A percentile compares a stretch with the other conserved stretches of the same genome.
These are phyloP conservation scores for Linum tenue DNA, from an alignment of 345 rosid genomes.

Conservation along the genomic window DNA sequence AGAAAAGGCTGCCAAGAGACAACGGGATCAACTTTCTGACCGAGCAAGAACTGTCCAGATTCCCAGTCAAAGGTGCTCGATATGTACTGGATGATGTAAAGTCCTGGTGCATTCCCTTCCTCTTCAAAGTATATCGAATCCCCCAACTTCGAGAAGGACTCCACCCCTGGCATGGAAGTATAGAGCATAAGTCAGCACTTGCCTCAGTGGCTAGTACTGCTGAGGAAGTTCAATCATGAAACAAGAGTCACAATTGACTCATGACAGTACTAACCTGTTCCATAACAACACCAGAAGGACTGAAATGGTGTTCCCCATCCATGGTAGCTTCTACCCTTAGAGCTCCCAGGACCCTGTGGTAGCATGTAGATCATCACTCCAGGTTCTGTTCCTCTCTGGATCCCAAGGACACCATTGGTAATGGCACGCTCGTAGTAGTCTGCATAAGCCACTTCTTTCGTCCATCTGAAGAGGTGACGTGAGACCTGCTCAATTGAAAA, in stretches of 20 bases:
- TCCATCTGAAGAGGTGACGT: conserved; percentile 85
- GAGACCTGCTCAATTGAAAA: conserved; percentile 42
- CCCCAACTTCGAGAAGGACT: conserved; percentile 88
- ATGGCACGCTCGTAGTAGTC: conserved; percentile 92
- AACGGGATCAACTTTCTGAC: conserved; percentile 59
- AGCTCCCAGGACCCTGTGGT: conserved; percentile 61
- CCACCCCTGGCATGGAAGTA: conserved; percentile 40
- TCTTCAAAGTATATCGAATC: conserved; percentile 89
- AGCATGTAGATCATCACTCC: conserved; percentile 98
- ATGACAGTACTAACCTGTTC: conserved; percentile 49
- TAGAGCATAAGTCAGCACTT: background rate
- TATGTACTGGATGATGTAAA: conserved; percentile 70
- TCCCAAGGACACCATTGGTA: conserved; percentile 79
- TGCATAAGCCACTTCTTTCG: conserved; percentile 73
- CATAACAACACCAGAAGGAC: conserved; percentile 98
- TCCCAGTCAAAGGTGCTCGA: conserved; percentile 73
- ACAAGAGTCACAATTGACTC: background rate
- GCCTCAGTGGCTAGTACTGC: background rate
- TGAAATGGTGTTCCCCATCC: conserved; percentile 70
- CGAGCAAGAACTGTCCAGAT: conserved; percentile 37
- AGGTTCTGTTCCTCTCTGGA: conserved; percentile 85
- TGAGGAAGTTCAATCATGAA: background rate
- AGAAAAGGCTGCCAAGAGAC: conserved; percentile 60
- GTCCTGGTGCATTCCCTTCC: conserved; percentile 50
- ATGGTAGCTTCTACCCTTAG: conserved; percentile 65